Percentiles rank a stretch among this genome's conserved stretches.
These are phyloP conservation scores for Leonotis leonurus DNA, from an alignment of 257 asterid genomes.

Conservation along the genomic window DNA sequence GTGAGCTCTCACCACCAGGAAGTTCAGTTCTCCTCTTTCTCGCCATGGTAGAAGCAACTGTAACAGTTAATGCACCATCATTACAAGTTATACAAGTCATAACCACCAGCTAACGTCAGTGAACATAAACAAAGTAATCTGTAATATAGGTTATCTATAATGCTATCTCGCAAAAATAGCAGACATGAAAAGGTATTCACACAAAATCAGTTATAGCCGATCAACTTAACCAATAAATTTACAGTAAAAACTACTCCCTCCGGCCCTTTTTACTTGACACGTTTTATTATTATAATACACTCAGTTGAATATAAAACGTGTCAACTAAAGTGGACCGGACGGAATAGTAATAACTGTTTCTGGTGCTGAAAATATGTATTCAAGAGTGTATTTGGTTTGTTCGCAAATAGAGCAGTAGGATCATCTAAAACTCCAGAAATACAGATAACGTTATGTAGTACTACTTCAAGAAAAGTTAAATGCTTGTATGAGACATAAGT, in stretches of 20 bases:
- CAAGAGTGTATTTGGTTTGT: not conserved
- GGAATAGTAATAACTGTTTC: not conserved
- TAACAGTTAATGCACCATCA: not conserved
- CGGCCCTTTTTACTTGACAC: too few relatives aligned
- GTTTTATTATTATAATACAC: too few relatives aligned
- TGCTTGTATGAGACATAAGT: not conserved
- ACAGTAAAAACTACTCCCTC: too few relatives aligned
- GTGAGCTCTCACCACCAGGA: conserved; percentile 64
- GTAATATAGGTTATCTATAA: not conserved
- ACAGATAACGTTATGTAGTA: not conserved
- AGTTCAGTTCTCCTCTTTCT: conserved; percentile 69
- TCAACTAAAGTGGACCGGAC: too few relatives aligned
- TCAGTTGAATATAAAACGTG: too few relatives aligned
- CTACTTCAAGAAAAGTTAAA: too few relatives aligned
- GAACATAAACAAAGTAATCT: not conserved
- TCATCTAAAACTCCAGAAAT: not conserved
- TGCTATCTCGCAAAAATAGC: too few relatives aligned
- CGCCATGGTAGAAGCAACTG: conserved; percentile 43
- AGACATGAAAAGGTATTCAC: not conserved
- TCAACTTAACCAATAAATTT: too few relatives aligned
- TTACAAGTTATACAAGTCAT: not conserved
- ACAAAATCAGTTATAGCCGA: not conserved
- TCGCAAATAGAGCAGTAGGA: not conserved
- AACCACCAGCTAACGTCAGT: not conserved
- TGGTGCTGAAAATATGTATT: not conserved